Evolutionary conservation across 306 rosid genomes (phyloP), one percentile per base, ranked within the genome.

Genomic region (Cucumis cinereus): DNA sequence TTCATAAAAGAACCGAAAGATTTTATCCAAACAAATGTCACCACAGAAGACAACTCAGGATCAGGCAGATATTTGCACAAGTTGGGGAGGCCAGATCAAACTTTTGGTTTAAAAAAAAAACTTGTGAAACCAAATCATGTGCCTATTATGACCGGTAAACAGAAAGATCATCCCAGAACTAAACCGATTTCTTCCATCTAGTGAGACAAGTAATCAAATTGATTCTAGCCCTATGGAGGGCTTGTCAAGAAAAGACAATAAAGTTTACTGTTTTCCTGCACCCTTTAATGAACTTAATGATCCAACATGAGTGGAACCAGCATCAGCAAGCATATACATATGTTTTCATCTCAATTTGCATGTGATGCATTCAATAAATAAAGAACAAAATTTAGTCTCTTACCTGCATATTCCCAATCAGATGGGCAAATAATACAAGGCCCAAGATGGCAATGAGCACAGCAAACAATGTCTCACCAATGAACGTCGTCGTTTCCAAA

Each of bases 331-430:
- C 7, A 47, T 14, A 47, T 71, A 38, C 12, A 40, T 68, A 22
- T 41, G 38, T 33, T 47, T 43, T 66, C 57, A 70, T 30, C 69
- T 61, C 35, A 61, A 61, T 61, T 70, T 13, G 49, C 74, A 45
- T 20, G 49, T 45, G 13, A 68, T 43, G 74, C 12, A 68, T 22
- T 68, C 22, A 47, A 26, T 47, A 41, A 70, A 79, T 77, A 60
- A 81, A n/a, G 67, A n/a, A 54, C 73, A 45, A 20, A 71, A 23
- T 41, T 79, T 35, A 35, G 59, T 70, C 30, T 75, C 47, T 53
- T 86, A 90, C 99, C 99, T 94, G 99, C 99, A 94, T 94, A 87
- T 94, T 94, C 81, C 99, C 99, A 53, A 94, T 92, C 84, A 94
- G 88, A 85, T 89, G 97, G 79, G 99, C 83, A 84, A 94, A 94